Base-by-base conservation (phyloP, 2,329 filamentous ascomycete genomes). In the Monilinia polystroma region DNA sequence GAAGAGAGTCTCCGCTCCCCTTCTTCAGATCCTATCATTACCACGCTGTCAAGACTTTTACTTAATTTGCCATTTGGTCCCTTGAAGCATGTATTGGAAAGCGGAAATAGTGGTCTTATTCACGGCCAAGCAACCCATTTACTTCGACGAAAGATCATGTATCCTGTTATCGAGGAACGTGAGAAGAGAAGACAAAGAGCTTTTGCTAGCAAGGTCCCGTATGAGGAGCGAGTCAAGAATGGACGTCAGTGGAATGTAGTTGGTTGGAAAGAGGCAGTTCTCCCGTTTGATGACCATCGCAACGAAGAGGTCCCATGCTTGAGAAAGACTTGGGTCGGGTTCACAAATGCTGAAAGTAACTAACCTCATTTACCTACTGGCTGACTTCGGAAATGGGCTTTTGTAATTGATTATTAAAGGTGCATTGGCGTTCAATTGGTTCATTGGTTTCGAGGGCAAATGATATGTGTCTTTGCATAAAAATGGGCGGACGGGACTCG, bases 31-130 rank as follows among this genome's bases (percentile, higher is more conserved):
- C 73, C 76, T 26, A 74, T 75, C 57, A 73, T 75, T 23, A 70
- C 81, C 41, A 77, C 83, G 0, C 78, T 93, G 6, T 92, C 90
- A 0, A 87, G 84, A 38, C 80, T 91, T 29, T 79, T 93, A 2
- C 78, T 92, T 63, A 91, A 90, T 52, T 78, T 93, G 7, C 90
- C 90, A 0, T 90, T 90, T 71, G 80, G 83, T 18, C 79, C 88
- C 38, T 80, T 93, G 32, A 88, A 90, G 76, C 82, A 83, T 68
- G 78, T 91, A 1, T 80, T 93, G 45, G 88, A 90, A 72, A 86
- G 86, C 62, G 81, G 80, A 16, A 81, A 81, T 35, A 81, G 87
- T 11, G 84, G 84, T 53, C 79, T 80, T 55, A 77, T 80, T 41
- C 79, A 80, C n/a, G 83, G 80, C 29, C 85, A 82, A 81, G 79